Percentiles rank a stretch among this genome's conserved stretches.
Evolutionary conservation across 2,329 filamentous ascomycete species (phyloP).

Genomic region (Leptodontidium sp.): DNA sequence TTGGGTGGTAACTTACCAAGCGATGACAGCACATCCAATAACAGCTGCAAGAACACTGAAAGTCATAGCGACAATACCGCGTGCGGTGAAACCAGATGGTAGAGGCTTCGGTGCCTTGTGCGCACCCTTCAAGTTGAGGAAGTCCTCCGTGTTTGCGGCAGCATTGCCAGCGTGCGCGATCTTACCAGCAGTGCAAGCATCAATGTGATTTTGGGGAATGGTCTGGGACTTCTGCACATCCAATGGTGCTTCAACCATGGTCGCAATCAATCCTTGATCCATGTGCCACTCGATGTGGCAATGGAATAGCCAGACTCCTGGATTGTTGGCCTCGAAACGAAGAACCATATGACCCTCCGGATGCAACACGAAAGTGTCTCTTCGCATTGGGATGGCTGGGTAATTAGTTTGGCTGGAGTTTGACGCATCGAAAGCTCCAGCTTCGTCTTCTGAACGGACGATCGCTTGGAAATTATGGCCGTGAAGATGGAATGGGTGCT

Average conservation of each 20-base stretch:
- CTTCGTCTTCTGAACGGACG: conserved; percentile 65
- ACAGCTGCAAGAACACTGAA: conserved; percentile 45
- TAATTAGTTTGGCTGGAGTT: conserved; percentile 57
- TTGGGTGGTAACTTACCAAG: conserved; percentile 36
- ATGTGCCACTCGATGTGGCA: conserved; percentile 86
- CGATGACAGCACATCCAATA: conserved; percentile 42
- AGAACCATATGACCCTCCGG: conserved; percentile 74
- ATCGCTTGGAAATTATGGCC: conserved; percentile 77
- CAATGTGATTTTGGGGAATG: conserved; percentile 67
- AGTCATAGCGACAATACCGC: conserved; percentile 44
- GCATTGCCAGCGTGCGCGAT: conserved; percentile 73
- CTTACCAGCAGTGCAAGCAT: conserved; percentile 62
- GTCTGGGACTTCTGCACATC: conserved; percentile 50
- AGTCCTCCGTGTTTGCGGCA: conserved; percentile 71
- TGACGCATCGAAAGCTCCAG: conserved; percentile 60
- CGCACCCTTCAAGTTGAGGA: conserved; percentile 68
- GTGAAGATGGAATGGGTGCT: conserved; percentile 80
- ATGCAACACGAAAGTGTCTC: conserved; percentile 72
- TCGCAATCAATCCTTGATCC: conserved; percentile 69
- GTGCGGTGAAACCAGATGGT: conserved; percentile 44
- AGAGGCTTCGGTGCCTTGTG: conserved; percentile 39
- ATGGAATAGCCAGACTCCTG: conserved; percentile 78
- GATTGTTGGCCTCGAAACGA: conserved; percentile 72
- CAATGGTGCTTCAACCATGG: conserved; percentile 55
- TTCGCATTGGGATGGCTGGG: conserved; percentile 65